Evolutionary conservation across 768 basidiomycete species (phyloP), one percentile per base, ranked within the genome.

Genomic region (Galerina marginata): DNA sequence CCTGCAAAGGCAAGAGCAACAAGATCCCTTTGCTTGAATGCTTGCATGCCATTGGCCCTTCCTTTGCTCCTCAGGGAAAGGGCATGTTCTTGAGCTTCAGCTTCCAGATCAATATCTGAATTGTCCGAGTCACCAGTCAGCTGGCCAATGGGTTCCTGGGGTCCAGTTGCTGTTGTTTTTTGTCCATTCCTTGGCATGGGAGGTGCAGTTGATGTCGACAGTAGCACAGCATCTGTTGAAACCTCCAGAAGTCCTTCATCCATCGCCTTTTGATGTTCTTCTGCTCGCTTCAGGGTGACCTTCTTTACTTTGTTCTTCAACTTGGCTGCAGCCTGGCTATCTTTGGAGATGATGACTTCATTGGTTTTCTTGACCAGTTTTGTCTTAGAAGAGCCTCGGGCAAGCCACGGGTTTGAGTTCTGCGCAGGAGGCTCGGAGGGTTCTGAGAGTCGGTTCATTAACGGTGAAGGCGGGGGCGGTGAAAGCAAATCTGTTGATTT

Each of bases 1-100:
- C 95, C 96, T 1, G 96, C 96, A 77, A 99, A 99, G 0, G 97
- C 97, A 56, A 88, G 87, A 1, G 95, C 92, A 11, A 99, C 95
- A 11, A 99, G 80, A 65, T 99, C 95, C 40, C 93, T 83, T 73
- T 99, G 96, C 71, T 92, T 82, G 75, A 98, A 95, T 0, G 92
- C 91, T 54, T 82, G 84, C 0, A 85, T 71, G 23, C 77, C 78
- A 65, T 68, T 79, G 54, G 53, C 75, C 71, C 80, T 86, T 57
- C 71, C 78, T 69, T 82, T 87, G 44, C 73, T 69, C 65, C 77
- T 85, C 54, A 64, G 55, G 52, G 73, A 71, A 1, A 82, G 67
- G 0, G 69, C 68, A 45, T 76, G 75, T 67, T 91, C 91, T 66
- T 91, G 92, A 25, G 83, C 88, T 38, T 90, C 90, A 38, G 88